A percentile compares a stretch with the other conserved stretches of the same genome.
Conservation (phyloP, 1,139 yeast genomes). For the Entelexis paramagnoliae region DNA sequence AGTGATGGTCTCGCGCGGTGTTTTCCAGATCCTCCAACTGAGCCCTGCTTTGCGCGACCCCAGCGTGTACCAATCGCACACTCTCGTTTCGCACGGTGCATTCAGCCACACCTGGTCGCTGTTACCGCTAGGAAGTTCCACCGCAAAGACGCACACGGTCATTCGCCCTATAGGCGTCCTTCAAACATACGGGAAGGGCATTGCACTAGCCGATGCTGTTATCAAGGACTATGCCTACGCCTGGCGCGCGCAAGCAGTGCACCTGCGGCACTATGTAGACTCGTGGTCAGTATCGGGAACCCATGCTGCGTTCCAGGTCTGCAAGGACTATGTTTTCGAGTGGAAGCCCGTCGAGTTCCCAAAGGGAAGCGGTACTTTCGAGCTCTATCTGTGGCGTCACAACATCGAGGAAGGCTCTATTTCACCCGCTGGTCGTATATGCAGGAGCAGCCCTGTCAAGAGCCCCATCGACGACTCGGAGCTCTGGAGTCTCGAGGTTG, state of each 20-base stretch:
- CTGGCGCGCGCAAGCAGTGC: slow-evolving; percentile 14
- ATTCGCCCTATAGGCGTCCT: slow-evolving; percentile 23
- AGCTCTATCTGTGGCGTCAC: slow-evolving; percentile 23
- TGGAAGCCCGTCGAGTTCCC: slow-evolving; percentile 16
- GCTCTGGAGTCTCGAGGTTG: slow-evolving; percentile 26
- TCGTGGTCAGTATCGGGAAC: slow-evolving; percentile 14
- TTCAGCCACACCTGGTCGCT: slow-evolving; percentile 24
- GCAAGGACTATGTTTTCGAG: slow-evolving; percentile 19
- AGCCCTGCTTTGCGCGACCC: slow-evolving; percentile 14
- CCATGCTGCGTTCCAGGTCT: slow-evolving; percentile 20
- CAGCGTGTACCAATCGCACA: slow-evolving; percentile 18
- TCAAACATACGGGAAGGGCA: slow-evolving; percentile 17
- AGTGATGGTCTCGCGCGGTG: slow-evolving; percentile 17
- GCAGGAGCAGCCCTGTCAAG: slow-evolving; percentile 17
- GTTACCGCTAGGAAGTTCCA: slow-evolving; percentile 10
- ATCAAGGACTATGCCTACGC: slow-evolving; percentile 21
- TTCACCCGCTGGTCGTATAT: slow-evolving; percentile 24
- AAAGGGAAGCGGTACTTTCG: slow-evolving; percentile 1
- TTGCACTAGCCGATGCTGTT: slow-evolving; percentile 19
- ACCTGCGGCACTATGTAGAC: slow-evolving; percentile 15
- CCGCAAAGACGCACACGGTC: background rate
- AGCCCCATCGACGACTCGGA: slow-evolving; percentile 22
- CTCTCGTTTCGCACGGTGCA: slow-evolving; percentile 23
- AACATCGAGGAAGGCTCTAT: slow-evolving; percentile 7
- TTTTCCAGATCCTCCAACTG: slow-evolving; percentile 23